Evolutionary conservation across 1,284 basidiomycete species (phyloP), one percentile per base, ranked within the genome.

Genomic region (Kalmanozyma brasiliensis): DNA sequence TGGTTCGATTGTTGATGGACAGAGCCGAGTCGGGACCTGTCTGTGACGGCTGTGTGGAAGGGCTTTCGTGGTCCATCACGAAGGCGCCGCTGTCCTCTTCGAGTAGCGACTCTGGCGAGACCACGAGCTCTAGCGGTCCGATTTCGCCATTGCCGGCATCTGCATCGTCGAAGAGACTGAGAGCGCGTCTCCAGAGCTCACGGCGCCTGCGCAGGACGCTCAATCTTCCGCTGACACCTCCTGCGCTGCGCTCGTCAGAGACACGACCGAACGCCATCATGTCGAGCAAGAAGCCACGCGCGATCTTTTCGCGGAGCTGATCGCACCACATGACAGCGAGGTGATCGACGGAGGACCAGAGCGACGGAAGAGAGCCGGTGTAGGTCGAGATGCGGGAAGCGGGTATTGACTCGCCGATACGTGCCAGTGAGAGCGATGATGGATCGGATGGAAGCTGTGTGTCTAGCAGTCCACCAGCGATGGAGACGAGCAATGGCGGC

Each of bases 261-360:
- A 69, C 36, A 14, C 58, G 57, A 14, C 69, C 73, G 23, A 70
- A 77, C 4, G 58, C 61, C 52, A 49, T 56, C 42, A 66, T 62
- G 41, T 73, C 69, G n/a, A 73, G 56, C 16, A 80, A 49, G 23
- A 76, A 47, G 23, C 59, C 73, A 1, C 75, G 52, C 3, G 94
- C 95, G 14, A 98, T 85, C 32, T 89, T 87, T 88, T 90, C 91
- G 26, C 96, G 89, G 16, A 98, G 89, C 83, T 99, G 96, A 82
- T 98, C 92, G 81, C 96, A 98, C 96, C 96, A 99, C 11, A 98
- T 92, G 87, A 98, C 95, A 52, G 93, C 94, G 46, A 90, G 88
- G 82, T 99, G 96, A 34, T 95, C 95, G 4, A 98, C 91, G 1
- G 93, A 91, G 0, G 94, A 93, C 93, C 94, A 97, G 2, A 90